Conservation (phyloP, 2,329 filamentous ascomycete genomes). For the Aspergillus novoparasiticus region DNA sequence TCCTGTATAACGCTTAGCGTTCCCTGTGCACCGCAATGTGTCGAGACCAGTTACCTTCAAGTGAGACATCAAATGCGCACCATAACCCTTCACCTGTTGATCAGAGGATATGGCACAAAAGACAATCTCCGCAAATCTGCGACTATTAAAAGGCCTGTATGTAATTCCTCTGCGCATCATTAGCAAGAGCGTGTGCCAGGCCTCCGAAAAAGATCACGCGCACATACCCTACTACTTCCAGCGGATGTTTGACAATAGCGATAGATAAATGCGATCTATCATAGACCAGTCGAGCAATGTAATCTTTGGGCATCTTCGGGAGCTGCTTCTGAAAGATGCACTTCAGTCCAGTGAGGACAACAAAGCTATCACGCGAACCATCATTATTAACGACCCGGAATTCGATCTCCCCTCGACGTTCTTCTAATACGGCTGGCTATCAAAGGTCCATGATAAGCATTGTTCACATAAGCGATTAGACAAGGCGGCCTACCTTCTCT, state of each 20-base stretch:
- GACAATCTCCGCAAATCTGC: slow-evolving; percentile 95
- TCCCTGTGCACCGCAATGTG: background rate
- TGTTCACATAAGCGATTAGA: slow-evolving; percentile 5
- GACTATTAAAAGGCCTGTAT: slow-evolving; percentile 88
- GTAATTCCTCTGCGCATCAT: slow-evolving; percentile 74
- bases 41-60: slow-evolving; percentile 64
- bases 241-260: slow-evolving; percentile 93
- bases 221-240: slow-evolving; percentile 77
- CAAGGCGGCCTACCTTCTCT: slow-evolving; percentile 67
- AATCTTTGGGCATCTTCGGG: slow-evolving; percentile 99
- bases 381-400: slow-evolving; percentile 99
- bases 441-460: slow-evolving; percentile 25
- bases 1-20: slow-evolving; percentile 50
- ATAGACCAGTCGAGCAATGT: slow-evolving; percentile 96
- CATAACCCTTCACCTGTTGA: slow-evolving; percentile 98
- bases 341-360: slow-evolving; percentile 93
- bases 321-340: slow-evolving; percentile 98
- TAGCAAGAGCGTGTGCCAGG: slow-evolving; percentile 14
- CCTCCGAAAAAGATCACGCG: background rate
- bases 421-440: slow-evolving; percentile 86
- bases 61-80: slow-evolving; percentile 96
- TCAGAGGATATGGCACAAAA: slow-evolving; percentile 98
- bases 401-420: slow-evolving; percentile 91
- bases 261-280: slow-evolving; percentile 95
- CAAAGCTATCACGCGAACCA: slow-evolving; percentile 79